A percentile compares a stretch with the other conserved stretches of the same genome.
phyloP scores from a whole-genome alignment of 345 rosid species.

The Fremontodendron californicum region DNA sequence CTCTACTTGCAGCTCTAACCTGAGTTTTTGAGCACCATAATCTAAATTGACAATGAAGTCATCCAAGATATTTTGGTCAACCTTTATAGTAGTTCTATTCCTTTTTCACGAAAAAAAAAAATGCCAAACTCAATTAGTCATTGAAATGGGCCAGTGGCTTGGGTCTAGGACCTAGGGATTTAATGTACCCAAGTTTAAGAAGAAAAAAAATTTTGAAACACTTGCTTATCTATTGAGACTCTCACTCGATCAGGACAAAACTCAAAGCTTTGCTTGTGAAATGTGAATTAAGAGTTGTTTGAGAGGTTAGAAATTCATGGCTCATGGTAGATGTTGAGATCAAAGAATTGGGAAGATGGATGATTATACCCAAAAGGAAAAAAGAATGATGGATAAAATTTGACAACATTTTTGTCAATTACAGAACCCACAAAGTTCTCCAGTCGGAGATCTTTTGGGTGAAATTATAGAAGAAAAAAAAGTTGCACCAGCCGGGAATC shows the following conservation, averaged over 20 bases:
- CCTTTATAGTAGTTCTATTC: too few species aligned
- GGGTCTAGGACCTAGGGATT: too few species aligned
- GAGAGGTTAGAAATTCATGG: not conserved
- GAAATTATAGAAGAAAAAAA: not conserved
- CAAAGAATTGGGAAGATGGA: not conserved
- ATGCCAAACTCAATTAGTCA: not conserved
- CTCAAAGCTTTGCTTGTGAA: not conserved
- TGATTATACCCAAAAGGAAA: not conserved
- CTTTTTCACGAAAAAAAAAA: too few species aligned
- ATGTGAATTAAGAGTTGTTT: not conserved
- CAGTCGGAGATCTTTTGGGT: not conserved
- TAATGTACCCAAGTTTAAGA: too few species aligned
- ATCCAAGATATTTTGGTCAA: not conserved
- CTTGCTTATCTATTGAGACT: too few species aligned
- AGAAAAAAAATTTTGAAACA: too few species aligned
- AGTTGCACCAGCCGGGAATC: constrained; percentile 53
- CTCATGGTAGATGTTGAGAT: not conserved
- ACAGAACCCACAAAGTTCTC: not conserved
- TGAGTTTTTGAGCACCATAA: too few species aligned
- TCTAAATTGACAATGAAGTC: not conserved
- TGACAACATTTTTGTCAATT: not conserved
- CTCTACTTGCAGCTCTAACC: too few species aligned
- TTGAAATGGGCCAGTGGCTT: not conserved
- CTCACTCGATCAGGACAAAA: not conserved
- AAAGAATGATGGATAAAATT: not conserved